Conservation (phyloP, 139 green algal species). For the Nannochloris sp. region DNA sequence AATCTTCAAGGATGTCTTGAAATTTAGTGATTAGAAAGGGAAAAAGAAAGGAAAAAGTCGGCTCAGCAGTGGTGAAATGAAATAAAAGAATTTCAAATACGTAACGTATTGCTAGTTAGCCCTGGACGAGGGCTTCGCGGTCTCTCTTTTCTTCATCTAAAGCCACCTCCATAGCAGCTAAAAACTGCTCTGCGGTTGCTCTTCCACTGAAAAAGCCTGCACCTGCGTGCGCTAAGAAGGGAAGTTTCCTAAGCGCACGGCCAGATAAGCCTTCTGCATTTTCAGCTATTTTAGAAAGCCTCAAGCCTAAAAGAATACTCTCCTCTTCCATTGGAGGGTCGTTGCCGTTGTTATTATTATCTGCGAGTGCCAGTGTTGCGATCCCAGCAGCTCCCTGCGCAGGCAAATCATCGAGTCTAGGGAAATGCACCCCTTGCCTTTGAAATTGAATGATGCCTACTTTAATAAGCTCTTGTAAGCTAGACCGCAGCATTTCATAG, state of each 20-base stretch:
- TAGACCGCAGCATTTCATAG: slow-evolving; percentile 69
- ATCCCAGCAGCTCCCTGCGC: not conserved
- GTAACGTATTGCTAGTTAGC: too few relatives aligned
- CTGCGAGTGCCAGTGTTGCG: too few relatives aligned
- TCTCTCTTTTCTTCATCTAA: not conserved
- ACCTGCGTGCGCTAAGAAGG: slow-evolving; percentile 66
- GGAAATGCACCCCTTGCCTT: slow-evolving; percentile 16
- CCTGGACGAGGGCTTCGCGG: not conserved
- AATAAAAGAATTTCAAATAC: too few relatives aligned
- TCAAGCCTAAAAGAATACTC: not conserved
- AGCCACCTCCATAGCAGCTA: not conserved
- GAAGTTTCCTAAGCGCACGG: slow-evolving; percentile 66
- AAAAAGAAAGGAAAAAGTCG: too few relatives aligned
- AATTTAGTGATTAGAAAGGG: too few relatives aligned
- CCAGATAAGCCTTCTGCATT: slow-evolving; percentile 61
- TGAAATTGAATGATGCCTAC: slow-evolving; percentile 37
- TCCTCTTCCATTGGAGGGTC: slow-evolving; percentile 5
- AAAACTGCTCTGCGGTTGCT: not conserved
- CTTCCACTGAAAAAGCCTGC: not conserved
- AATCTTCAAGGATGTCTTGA: too few relatives aligned
- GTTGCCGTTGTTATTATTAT: not conserved
- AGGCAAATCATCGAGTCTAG: too few relatives aligned
- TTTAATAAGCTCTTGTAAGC: slow-evolving; percentile 51
- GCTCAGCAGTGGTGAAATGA: too few relatives aligned
- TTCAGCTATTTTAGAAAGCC: slow-evolving; percentile 34